A percentile compares a stretch with the other conserved stretches of the same genome.
phyloP scores from a whole-genome alignment of 345 rosid genomes.

The Turritis glabra region DNA sequence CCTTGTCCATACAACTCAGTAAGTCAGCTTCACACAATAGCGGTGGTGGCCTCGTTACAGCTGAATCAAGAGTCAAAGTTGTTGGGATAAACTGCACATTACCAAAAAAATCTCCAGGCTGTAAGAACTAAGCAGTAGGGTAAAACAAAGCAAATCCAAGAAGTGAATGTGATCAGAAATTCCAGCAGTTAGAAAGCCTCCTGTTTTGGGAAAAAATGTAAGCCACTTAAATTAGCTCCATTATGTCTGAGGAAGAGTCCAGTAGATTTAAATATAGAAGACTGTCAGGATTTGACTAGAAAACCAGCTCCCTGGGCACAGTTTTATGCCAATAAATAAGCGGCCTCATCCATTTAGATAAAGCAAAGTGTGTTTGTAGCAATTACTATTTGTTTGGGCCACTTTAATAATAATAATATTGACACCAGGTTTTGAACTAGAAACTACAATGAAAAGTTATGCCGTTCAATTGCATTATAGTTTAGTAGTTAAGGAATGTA shows the following conservation, averaged over 20 bases:
- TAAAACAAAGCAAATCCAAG: not conserved
- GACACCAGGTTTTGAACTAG: constrained; percentile 14
- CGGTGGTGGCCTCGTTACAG: constrained; percentile 91
- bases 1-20: constrained; percentile 97
- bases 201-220: not conserved
- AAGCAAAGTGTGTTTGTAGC: constrained; percentile 4
- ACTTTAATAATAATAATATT: not conserved
- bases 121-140: constrained; percentile 7
- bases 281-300: not conserved
- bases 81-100: constrained; percentile 79
- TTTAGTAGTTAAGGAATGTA: constrained; percentile 11
- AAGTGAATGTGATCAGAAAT: constrained; percentile 10
- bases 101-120: constrained; percentile 35
- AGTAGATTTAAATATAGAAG: not conserved
- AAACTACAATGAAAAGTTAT: constrained; percentile 7
- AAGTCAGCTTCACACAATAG: constrained; percentile 92
- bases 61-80: constrained; percentile 84
- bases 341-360: not conserved
- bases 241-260: constrained; percentile 11
- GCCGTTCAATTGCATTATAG: constrained; percentile 10
- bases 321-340: constrained; percentile 8
- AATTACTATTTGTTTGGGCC: not conserved
- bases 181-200: constrained; percentile 1
- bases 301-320: not conserved
- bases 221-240: not conserved